Evolutionary conservation across 31 red algal species (phyloP), one percentile per base, ranked within the genome.

Genomic region (Asparagopsis taxiformis): DNA sequence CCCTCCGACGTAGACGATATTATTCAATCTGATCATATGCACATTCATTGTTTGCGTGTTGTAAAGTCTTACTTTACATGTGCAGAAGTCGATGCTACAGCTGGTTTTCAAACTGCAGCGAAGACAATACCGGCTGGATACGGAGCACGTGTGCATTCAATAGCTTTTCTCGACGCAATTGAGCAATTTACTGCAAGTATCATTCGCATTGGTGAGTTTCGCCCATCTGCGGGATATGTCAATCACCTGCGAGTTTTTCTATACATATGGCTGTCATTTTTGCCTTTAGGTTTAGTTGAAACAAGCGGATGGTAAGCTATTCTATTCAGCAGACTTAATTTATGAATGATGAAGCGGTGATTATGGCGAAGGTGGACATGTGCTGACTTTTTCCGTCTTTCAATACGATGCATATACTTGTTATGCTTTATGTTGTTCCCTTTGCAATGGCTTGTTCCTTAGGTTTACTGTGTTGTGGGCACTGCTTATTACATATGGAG

Each of bases 261-360:
- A 11, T 77, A 72, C 33, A 87, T 77, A n/a, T 87, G 83, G 83
- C 24, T 79, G 60, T 62, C 70, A 16, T 87, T 70, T 34, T 21
- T 77, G 19, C 82, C 82, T 1, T 46, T 87, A 13, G 62, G 51
- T 13, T 31, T 87, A 3, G 62, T 87, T 28, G 46, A 57, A 41
- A 87, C 59, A 16, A 72, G 69, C 32, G 80, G 80, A 35, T 85
- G 80, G 80, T 81, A 77, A 49, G 72, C 36, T 48, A 36, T 23
- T 20, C 10, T 65, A 37, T 36, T 65, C 10, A 4, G 20, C 61
- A 65, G 19, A 65, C 21, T 75, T 43, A 15, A 44, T 35, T 22
- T 15, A 29, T 59, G n/a, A n/a, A n/a, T n/a, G n/a, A n/a, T n/a
- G n/a, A n/a, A n/a, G n/a, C n/a, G n/a, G n/a, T n/a, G n/a, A n/a